Base-by-base conservation (phyloP, 164 flowering plant species). In the Macadamia tetraphylla region DNA sequence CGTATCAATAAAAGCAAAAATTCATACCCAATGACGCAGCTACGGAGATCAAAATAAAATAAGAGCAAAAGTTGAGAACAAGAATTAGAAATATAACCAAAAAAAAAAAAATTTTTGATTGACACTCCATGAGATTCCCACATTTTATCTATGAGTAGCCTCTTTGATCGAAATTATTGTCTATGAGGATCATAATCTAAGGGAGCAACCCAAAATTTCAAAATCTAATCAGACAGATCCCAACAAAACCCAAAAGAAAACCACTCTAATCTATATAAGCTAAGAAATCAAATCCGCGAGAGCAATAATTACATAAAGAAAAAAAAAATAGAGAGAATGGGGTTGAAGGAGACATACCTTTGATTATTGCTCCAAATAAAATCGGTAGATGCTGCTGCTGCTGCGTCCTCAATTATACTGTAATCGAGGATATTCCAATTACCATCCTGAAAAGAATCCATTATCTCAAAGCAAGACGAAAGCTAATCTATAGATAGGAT, bases 371-470 rank as follows among this genome's bases (percentile, higher is more conserved):
- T 56, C 84, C 80, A 83, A 69, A 53, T 70, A 48, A 75, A 75
- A 71, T 77, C 83, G 35, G 71, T 15, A 0, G 80, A 62, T 8
- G 80, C 12, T 14, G 71, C 68, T 0, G 80, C 56, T 8, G 80
- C 12, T 14, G 71, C 68, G 60, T 75, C 84, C 11, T 70, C 69
- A 31, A 79, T 63, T 60, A 79, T 46, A 67, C 69, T 71, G 60
- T 74, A 78, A 67, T 79, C 81, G 23, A 77, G 67, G 29, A 75
- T 68, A 63, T 81, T 80, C 83, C 84, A 83, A 63, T 72, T 51
- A 53, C 52, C 60, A 9, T 75, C 84, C 58, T 70, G 75, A 61
- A 80, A 75, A n/a, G 73, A 72, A 59, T 77, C 80, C 67, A 65
- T 77, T 35, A 2, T 35, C 0, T 0, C 40, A 2, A 35, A 35